Base-by-base conservation (phyloP, 257 asterid species). In the Solanum appendiculatum region DNA sequence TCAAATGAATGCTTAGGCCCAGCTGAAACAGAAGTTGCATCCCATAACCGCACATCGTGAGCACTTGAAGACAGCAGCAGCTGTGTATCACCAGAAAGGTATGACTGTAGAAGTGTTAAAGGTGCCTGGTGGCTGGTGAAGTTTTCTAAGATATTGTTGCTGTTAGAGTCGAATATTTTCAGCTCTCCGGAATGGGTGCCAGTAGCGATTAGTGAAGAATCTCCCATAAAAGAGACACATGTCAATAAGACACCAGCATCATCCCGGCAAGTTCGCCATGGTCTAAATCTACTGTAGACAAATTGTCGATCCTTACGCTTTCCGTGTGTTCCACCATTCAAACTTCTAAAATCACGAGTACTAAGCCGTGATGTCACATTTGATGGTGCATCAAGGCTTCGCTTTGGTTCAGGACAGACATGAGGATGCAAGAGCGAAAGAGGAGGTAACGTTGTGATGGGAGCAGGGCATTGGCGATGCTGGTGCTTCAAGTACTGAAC, bases 381-480 rank as follows among this genome's bases (percentile, higher is more conserved):
- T 85, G 99, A 92, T 70, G 99, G 99, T 48, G 98, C 98, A 86
- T 97, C 99, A 20, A 96, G 97, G 91, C 96, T 94, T 91, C 96
- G 91, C 86, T 85, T 96, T 64, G 99, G 96, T 87, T 97, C 99
- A 6, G 99, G 99, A 89, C 99, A 97, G 87, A 95, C 92, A 63
- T 97, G 99, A 48, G 99, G 99, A 74, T 97, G 99, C 91, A 96
- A 88, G 83, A 97, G 98, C 9, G 99, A 97, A 42, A 97, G 95
- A 86, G 99, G 99, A 5, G 99, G 99, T 90, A 97, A 91, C 81
- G 99, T 97, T 69, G 99, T 97, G 89, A 97, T 97, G 12, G 99
- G 99, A 87, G 99, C 98, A 46, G 98, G 94, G 90, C 99, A 97
- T 83, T 97, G 99, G 69, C 98, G 98, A 91, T 97, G 99, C 86